These are phyloP conservation scores for Trametes gibbosa DNA, from an alignment of 768 basidiomycete species.

Conservation along the genomic window DNA sequence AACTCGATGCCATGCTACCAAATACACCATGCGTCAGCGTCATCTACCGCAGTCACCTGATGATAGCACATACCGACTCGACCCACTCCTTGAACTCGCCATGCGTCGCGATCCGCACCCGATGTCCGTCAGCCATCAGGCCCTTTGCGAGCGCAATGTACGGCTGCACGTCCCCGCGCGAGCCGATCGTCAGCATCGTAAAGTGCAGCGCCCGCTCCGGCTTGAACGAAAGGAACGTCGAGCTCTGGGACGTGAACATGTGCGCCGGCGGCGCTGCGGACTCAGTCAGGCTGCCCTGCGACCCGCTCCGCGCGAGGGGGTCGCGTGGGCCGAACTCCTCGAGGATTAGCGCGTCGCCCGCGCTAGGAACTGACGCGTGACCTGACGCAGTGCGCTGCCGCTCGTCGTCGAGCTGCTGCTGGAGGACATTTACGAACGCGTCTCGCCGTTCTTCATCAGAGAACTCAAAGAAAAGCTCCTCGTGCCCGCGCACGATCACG, in stretches of 20 bases:
- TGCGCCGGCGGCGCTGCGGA: slow-evolving; percentile 77
- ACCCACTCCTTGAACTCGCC: slow-evolving; percentile 95
- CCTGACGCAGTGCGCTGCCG: slow-evolving; percentile 46
- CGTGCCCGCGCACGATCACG: slow-evolving; percentile 91
- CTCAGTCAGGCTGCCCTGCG: slow-evolving; percentile 46
- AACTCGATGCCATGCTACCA: slow-evolving; percentile 92
- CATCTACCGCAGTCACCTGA: not conserved
- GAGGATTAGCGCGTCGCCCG: slow-evolving; percentile 78
- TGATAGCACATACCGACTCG: slow-evolving; percentile 65
- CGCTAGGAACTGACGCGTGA: too few relatives aligned
- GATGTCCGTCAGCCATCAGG: slow-evolving; percentile 85
- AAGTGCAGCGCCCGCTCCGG: slow-evolving; percentile 82
- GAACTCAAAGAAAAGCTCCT: slow-evolving; percentile 98
- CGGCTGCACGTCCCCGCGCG: slow-evolving; percentile 95
- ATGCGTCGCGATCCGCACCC: slow-evolving; percentile 88
- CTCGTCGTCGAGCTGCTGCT: slow-evolving; percentile 77
- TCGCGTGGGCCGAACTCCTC: slow-evolving; percentile 74
- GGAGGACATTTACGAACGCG: slow-evolving; percentile 71
- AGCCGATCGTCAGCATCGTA: slow-evolving; percentile 95
- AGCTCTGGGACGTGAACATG: slow-evolving; percentile 96
- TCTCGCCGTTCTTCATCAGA: slow-evolving; percentile 74
- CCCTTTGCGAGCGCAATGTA: slow-evolving; percentile 96
- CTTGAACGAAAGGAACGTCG: slow-evolving; percentile 96
- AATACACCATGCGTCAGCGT: not conserved
- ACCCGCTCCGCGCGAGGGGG: slow-evolving; percentile 39